Base-by-base conservation (phyloP, 805 yeast genomes). In the Jamesozyma gamospora region DNA sequence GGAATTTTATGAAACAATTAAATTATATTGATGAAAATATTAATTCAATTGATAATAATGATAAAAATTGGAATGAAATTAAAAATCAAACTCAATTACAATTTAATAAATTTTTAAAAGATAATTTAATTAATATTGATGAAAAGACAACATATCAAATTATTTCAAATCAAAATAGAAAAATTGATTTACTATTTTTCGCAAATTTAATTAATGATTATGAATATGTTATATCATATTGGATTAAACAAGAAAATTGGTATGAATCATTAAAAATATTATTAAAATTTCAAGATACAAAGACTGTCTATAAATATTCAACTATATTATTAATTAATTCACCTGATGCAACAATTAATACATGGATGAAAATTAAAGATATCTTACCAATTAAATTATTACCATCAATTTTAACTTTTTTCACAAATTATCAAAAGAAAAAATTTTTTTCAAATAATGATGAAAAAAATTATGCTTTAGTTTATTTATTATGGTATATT, bases 201-300 rank as follows among this genome's bases (percentile, higher is more conserved):
- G 88, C 95, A 0, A 75, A 74, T 27, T 53, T 77, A 15, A 70
- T 81, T 7, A 67, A 74, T 34, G 95, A 92, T 55, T 75, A 70
- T 53, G 75, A 74, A 34, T 82, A 72, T 57, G 80, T 86, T 1
- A 56, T 88, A 25, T 66, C 76, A 6, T 77, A 80, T 57, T 76
- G 87, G 72, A 69, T 88, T 11, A 73, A 77, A 37, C 56, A 69
- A 21, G 81, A 79, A 45, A 71, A 78, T 44, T 92, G 96, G 95
- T 56, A 64, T 12, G 79, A 79, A 41, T 82, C 94, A 0, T 57
- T 85, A 37, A 72, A 73, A 38, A 71, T 77, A 0, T 50, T 75
- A n/a, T 63, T 67, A 29, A 66, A 72, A 32, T 70, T 70, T 39
- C 68, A 70, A 31, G 70, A 71, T 31, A 63, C 69, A 0, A 54